Conservation (phyloP, 2,329 filamentous ascomycete genomes). For the Phialophora chinensis region DNA sequence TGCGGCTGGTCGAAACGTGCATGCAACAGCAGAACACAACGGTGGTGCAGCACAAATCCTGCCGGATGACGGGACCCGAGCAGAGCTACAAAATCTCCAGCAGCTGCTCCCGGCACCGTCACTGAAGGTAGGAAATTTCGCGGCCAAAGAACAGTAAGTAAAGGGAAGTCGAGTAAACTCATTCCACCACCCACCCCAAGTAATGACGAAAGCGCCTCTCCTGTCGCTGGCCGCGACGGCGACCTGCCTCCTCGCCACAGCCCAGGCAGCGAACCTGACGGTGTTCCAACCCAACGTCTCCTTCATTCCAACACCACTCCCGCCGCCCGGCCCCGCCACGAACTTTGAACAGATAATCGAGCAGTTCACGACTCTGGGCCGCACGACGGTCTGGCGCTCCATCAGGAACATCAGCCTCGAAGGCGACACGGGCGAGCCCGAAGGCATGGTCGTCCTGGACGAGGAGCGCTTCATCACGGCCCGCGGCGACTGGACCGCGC, state of each 20-base stretch:
- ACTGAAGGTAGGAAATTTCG: background rate
- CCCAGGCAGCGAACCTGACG: slow-evolving; percentile 33
- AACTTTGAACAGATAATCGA: slow-evolving; percentile 45
- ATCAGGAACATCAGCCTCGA: slow-evolving; percentile 52
- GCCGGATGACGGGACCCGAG: background rate
- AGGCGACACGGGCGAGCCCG: slow-evolving; percentile 57
- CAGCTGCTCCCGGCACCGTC: background rate
- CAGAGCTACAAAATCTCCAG: slow-evolving; percentile 11
- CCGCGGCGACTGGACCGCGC: slow-evolving; percentile 52
- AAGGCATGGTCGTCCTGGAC: slow-evolving; percentile 55
- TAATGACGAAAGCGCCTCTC: background rate
- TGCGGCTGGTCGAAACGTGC: background rate
- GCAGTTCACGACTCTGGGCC: slow-evolving; percentile 53
- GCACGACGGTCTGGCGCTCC: slow-evolving; percentile 52
- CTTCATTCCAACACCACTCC: slow-evolving; percentile 39
- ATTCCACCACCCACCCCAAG: background rate
- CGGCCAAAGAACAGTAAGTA: background rate
- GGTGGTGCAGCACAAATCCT: background rate
- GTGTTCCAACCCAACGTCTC: slow-evolving; percentile 37
- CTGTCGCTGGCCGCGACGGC: slow-evolving; percentile 15
- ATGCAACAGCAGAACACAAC: slow-evolving; percentile 1
- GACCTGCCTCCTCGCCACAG: slow-evolving; percentile 21
- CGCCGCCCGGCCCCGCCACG: slow-evolving; percentile 37
- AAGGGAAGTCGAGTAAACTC: background rate
- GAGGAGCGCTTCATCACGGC: slow-evolving; percentile 54